Percentiles rank a stretch among this genome's conserved stretches.
Conservation (phyloP, 345 rosid genomes). For the Mangifera indica region DNA sequence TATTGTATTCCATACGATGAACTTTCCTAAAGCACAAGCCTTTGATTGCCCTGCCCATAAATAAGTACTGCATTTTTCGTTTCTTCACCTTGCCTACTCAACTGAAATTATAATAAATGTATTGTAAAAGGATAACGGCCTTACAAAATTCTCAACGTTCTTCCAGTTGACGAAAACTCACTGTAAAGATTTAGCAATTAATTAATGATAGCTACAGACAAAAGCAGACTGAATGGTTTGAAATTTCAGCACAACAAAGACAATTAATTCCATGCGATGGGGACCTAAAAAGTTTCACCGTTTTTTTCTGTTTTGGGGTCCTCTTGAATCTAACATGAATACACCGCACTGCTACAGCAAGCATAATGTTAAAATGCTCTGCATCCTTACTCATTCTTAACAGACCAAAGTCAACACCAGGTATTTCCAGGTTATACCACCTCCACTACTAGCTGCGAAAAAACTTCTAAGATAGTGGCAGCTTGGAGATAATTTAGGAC, state of each 20-base stretch:
- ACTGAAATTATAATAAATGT: background rate
- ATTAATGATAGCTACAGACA: background rate
- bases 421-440: background rate
- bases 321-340: background rate
- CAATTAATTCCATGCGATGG: background rate
- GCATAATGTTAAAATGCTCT: too few relatives aligned
- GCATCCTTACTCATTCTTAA: background rate
- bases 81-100: too few relatives aligned
- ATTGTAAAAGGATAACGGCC: background rate
- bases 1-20: too few relatives aligned
- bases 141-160: background rate
- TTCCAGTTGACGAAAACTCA: too few relatives aligned
- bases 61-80: too few relatives aligned
- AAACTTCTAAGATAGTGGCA: background rate
- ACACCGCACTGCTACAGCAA: background rate
- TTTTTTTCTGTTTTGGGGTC: background rate
- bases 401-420: background rate
- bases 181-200: background rate
- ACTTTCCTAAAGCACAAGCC: too few relatives aligned
- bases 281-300: background rate
- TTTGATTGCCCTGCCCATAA: too few relatives aligned
- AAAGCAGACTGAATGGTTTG: background rate
- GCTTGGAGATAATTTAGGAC: conserved; percentile 23
- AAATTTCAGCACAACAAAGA: background rate
- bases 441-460: background rate